These are phyloP conservation scores for Chytriomyces sp. DNA, from an alignment of 192 early-diverging fungal species.

Conservation along the genomic window DNA sequence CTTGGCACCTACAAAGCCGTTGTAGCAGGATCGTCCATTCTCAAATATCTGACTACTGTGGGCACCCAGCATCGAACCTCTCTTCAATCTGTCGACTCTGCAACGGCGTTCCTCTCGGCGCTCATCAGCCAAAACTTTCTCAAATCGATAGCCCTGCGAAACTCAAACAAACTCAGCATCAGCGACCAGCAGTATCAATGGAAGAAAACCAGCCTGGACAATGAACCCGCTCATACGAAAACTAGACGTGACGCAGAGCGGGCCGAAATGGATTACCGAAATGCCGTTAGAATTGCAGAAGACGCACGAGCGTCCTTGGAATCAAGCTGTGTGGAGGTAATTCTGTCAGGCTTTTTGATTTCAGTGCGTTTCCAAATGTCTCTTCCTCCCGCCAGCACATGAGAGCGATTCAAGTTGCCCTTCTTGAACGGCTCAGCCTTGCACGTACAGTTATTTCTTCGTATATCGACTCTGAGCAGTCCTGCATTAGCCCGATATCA, in stretches of 20 bases:
- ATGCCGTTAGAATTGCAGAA: conserved; percentile 41
- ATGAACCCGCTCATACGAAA: conserved; percentile 47
- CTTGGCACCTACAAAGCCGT: conserved; percentile 50
- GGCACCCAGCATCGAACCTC: conserved; percentile 17
- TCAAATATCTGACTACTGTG: conserved; percentile 31
- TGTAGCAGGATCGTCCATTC: conserved; percentile 33
- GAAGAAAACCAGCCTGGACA: conserved; percentile 44
- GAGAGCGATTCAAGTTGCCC: conserved; percentile 35
- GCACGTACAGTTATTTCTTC: conserved; percentile 37
- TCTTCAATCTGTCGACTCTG: background rate
- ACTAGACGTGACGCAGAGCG: conserved; percentile 46
- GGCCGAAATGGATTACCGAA: conserved; percentile 45
- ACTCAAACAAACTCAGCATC: conserved; percentile 13
- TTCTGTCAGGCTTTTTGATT: background rate
- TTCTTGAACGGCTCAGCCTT: conserved; percentile 39
- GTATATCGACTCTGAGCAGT: conserved; percentile 43
- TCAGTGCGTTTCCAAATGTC: background rate
- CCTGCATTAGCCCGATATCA: conserved; percentile 17
- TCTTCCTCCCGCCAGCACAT: conserved; percentile 31
- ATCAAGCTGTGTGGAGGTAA: conserved; percentile 39
- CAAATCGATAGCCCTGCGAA: conserved; percentile 37
- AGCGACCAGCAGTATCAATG: conserved; percentile 46
- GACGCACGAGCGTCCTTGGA: conserved; percentile 43
- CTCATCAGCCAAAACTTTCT: conserved; percentile 45
- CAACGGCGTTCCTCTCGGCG: conserved; percentile 36